phyloP scores from a whole-genome alignment of 148 eudicot genomes.

The Agrostemma githago region DNA sequence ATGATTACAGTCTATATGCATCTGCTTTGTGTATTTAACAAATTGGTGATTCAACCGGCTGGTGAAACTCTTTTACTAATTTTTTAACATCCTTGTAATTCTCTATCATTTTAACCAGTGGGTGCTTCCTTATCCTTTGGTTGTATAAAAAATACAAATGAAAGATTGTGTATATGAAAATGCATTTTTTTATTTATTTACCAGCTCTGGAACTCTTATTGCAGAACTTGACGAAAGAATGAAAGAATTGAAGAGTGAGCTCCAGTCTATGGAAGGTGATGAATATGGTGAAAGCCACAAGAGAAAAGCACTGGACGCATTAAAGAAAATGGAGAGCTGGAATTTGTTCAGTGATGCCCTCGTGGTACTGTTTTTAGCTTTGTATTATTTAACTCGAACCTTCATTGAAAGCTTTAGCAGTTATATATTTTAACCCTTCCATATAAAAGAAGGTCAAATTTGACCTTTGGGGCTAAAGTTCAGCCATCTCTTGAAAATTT shows the following conservation, averaged over 20 bases:
- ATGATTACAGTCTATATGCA: background rate
- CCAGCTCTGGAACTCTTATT: conserved; percentile 7
- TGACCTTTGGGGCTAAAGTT: background rate
- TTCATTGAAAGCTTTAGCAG: background rate
- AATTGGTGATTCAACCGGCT: background rate
- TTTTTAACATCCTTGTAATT: background rate
- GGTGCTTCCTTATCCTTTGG: background rate
- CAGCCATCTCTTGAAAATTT: background rate
- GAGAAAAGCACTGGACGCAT: conserved; percentile 76
- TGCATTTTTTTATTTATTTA: conserved; percentile 11
- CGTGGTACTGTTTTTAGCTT: conserved; percentile 45
- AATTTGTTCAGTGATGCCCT: conserved; percentile 72
- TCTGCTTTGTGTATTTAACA: conserved; percentile 8
- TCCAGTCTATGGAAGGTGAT: conserved; percentile 74
- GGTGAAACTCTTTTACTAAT: background rate
- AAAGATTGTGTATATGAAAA: background rate
- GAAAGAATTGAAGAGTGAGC: conserved; percentile 78
- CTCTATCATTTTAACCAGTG: background rate
- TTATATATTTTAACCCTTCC: background rate
- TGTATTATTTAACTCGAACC: background rate
- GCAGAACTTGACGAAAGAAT: conserved; percentile 96
- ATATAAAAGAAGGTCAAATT: background rate
- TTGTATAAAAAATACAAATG: background rate
- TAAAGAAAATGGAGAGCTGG: conserved; percentile 89
- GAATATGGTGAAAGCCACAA: conserved; percentile 67